phyloP scores from a whole-genome alignment of 73 alveolate genomes.

The Strombidium stylifer region DNA sequence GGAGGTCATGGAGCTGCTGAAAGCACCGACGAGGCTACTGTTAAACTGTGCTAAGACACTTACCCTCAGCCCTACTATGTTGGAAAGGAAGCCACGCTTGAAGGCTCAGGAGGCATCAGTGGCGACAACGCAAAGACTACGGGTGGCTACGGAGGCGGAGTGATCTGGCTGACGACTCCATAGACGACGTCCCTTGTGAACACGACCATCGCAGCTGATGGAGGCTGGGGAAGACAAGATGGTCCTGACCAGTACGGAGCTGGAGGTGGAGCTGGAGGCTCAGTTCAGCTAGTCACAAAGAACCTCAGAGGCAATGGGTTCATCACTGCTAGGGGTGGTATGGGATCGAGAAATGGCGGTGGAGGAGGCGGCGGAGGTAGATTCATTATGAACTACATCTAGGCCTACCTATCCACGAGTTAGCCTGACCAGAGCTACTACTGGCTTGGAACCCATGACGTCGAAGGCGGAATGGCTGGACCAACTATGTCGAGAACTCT shows the following conservation, averaged over 20 bases:
- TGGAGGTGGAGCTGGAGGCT: constrained; percentile 14
- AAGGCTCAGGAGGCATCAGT: constrained; percentile 51
- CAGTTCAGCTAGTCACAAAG: not conserved
- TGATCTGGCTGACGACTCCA: constrained; percentile 20
- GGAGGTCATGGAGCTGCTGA: constrained; percentile 32
- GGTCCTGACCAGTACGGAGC: not conserved
- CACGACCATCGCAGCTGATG: constrained; percentile 22
- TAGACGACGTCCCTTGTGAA: not conserved
- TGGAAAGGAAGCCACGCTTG: constrained; percentile 5
- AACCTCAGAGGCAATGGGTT: not conserved
- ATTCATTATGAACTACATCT: too few species aligned
- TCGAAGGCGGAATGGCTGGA: too few species aligned
- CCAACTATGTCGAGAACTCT: too few species aligned
- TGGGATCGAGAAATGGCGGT: not conserved
- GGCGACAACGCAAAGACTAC: not conserved
- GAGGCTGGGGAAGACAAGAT: constrained; percentile 3
- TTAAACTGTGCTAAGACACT: too few species aligned
- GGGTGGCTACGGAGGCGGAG: constrained; percentile 39
- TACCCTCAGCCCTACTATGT: not conserved
- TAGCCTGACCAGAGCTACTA: too few species aligned
- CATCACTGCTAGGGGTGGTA: not conserved
- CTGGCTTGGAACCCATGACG: too few species aligned
- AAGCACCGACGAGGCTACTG: not conserved
- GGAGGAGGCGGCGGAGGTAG: constrained; percentile 33
- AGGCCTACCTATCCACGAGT: too few species aligned